These are phyloP conservation scores for Salix caprea DNA, from an alignment of 345 rosid genomes.

Conservation along the genomic window DNA sequence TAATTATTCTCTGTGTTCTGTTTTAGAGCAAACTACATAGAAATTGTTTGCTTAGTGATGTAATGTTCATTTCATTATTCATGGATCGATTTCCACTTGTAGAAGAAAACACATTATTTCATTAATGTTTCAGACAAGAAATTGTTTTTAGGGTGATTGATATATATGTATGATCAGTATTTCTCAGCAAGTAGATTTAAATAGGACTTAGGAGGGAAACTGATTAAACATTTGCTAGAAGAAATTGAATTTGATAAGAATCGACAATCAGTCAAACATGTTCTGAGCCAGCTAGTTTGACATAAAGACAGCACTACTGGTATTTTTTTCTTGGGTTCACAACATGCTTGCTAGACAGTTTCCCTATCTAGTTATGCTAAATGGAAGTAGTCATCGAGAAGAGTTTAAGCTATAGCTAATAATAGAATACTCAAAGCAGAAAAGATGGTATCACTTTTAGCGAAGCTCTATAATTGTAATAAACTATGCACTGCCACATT, in stretches of 20 bases:
- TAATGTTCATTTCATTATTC: no score
- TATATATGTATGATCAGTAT: no score
- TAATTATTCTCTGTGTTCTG: not conserved
- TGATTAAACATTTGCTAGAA: not conserved
- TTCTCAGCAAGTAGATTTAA: not conserved
- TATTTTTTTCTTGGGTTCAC: not conserved
- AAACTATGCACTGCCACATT: not conserved
- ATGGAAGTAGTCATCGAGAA: not conserved
- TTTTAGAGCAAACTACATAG: not conserved
- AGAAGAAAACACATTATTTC: no score
- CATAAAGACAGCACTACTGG: not conserved
- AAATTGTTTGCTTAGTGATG: not conserved
- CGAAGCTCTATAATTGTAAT: not conserved
- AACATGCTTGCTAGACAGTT: not conserved
- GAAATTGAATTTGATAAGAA: not conserved
- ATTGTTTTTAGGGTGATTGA: no score
- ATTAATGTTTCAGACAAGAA: no score
- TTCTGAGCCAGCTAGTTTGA: not conserved
- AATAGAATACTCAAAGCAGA: not conserved
- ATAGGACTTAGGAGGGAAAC: not conserved
- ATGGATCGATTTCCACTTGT: no score
- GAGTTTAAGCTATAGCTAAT: not conserved
- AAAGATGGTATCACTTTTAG: not conserved
- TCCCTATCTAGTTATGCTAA: not conserved
- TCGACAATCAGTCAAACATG: not conserved